Conservation (phyloP, 306 rosid genomes). For the Cicer pinnatifidum region DNA sequence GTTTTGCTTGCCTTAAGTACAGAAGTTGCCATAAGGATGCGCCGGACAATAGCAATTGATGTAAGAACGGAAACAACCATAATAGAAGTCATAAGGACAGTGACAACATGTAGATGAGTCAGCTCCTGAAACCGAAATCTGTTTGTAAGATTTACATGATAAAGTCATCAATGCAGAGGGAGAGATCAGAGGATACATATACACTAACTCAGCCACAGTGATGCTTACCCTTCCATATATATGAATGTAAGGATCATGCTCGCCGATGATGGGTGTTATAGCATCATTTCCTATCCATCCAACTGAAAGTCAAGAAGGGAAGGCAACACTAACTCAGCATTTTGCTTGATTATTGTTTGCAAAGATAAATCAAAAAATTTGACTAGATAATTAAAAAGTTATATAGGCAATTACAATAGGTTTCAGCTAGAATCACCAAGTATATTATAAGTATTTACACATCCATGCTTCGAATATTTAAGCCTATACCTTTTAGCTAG, state of each 20-base stretch:
- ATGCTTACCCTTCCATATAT: slow-evolving; percentile 77
- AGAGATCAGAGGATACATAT: not conserved
- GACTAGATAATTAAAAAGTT: not conserved
- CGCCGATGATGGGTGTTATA: slow-evolving; percentile 85
- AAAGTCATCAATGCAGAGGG: slow-evolving; percentile 27
- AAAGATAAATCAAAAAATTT: slow-evolving; percentile 36
- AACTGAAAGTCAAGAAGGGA: slow-evolving; percentile 61
- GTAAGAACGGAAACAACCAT: slow-evolving; percentile 81
- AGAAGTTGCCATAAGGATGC: slow-evolving; percentile 93
- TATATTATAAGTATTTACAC: too few species aligned
- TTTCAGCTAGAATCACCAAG: too few species aligned
- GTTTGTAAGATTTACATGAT: slow-evolving; percentile 26
- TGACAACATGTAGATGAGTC: slow-evolving; percentile 72
- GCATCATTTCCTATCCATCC: slow-evolving; percentile 98
- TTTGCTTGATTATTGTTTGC: slow-evolving; percentile 1
- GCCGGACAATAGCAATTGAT: slow-evolving; percentile 88
- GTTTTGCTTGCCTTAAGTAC: slow-evolving; percentile 83
- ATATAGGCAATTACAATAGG: too few species aligned
- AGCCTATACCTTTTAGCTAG: slow-evolving; percentile 73
- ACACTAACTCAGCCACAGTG: slow-evolving; percentile 31
- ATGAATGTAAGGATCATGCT: slow-evolving; percentile 78
- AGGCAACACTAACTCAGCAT: slow-evolving; percentile 47
- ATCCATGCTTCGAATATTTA: too few species aligned
- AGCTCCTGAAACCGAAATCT: slow-evolving; percentile 73
- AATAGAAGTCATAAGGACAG: slow-evolving; percentile 81